These are phyloP conservation scores for Vaccinium corymbosum DNA, from an alignment of 148 eudicot species.

Conservation along the genomic window DNA sequence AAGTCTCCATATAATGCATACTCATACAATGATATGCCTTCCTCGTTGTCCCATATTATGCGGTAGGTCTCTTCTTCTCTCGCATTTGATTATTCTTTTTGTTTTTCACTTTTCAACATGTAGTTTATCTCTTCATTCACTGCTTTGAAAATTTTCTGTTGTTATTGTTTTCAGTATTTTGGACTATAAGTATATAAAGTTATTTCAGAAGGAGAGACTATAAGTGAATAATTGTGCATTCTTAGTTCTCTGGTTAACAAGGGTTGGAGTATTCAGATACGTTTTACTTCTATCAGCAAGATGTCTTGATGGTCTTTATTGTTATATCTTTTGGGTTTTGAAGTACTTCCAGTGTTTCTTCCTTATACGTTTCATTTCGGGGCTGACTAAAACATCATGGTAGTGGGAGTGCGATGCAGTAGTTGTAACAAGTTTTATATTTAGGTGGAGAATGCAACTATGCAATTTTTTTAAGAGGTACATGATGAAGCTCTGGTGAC, in stretches of 20 bases:
- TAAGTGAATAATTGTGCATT: neutral
- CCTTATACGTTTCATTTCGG: neutral
- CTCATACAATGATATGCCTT: constrained; percentile 49
- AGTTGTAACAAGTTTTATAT: neutral
- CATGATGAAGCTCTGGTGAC: neutral
- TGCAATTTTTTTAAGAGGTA: neutral
- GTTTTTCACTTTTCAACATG: neutral
- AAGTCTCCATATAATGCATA: constrained; percentile 59
- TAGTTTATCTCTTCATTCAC: neutral
- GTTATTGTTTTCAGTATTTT: neutral
- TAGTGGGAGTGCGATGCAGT: neutral
- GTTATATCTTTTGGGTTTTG: neutral
- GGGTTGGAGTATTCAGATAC: neutral
- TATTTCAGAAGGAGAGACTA: neutral
- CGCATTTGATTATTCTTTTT: constrained; percentile 4
- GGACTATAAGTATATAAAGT: neutral
- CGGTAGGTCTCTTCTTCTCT: constrained; percentile 30
- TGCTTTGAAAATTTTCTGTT: neutral
- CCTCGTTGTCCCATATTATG: constrained; percentile 49
- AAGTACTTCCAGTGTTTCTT: neutral
- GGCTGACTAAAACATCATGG: neutral
- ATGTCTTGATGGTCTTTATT: neutral
- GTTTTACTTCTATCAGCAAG: neutral
- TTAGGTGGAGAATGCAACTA: no score
- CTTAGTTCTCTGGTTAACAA: neutral